Evolutionary conservation across 768 basidiomycete species (phyloP).

Genomic region (Trametes cingulata): DNA sequence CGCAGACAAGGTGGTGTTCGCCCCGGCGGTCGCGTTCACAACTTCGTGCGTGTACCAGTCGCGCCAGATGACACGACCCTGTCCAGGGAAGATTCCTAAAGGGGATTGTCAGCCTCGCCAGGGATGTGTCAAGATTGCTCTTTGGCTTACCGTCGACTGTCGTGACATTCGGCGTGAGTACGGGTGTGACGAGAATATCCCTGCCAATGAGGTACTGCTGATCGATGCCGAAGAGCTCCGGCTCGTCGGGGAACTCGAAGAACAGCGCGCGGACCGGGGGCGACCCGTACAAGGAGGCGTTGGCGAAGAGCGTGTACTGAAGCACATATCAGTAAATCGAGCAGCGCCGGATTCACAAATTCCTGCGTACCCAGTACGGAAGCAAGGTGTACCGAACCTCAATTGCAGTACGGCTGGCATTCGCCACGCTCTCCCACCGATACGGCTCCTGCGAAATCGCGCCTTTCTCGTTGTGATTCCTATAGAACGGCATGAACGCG

Average conservation of each 20-base stretch:
- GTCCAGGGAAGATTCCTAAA: conserved; percentile 64
- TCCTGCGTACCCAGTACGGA: conserved; percentile 68
- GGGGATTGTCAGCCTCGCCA: too few relatives aligned
- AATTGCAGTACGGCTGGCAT: conserved; percentile 71
- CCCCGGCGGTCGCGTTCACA: conserved; percentile 43
- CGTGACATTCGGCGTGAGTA: conserved; percentile 63
- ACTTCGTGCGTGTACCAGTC: conserved; percentile 73
- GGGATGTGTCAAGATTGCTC: too few relatives aligned
- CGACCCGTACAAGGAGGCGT: conserved; percentile 61
- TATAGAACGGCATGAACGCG: conserved; percentile 79
- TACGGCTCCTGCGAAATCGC: conserved; percentile 77
- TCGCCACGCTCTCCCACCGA: conserved; percentile 76
- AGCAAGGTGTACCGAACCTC: conserved; percentile 65
- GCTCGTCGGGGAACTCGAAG: conserved; percentile 75
- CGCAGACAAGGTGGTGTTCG: conserved; percentile 54
- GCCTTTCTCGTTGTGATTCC: conserved; percentile 70
- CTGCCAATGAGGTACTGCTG: conserved; percentile 71
- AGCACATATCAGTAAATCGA: neutral
- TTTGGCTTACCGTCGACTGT: conserved; percentile 56
- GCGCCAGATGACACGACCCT: conserved; percentile 59
- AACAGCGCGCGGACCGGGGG: conserved; percentile 76
- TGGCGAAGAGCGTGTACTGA: conserved; percentile 73
- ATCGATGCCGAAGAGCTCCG: conserved; percentile 60
- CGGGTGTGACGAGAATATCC: conserved; percentile 75
- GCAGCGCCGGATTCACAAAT: neutral